phyloP scores from a whole-genome alignment of 2,329 filamentous ascomycete genomes.

The Alternaria incomplexa region DNA sequence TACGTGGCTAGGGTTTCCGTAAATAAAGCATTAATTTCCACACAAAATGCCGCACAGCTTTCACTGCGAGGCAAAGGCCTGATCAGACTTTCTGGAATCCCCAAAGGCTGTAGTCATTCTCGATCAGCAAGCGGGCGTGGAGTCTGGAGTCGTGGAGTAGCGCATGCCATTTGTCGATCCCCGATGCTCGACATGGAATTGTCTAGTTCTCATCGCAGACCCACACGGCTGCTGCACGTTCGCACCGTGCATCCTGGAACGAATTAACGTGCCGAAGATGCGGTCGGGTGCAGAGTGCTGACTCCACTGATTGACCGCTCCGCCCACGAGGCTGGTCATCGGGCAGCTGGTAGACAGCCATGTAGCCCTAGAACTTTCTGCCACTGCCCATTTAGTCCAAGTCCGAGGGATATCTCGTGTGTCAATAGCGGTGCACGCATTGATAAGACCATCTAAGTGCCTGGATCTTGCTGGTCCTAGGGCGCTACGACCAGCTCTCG shows the following conservation, averaged over 20 bases:
- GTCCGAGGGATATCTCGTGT: neutral
- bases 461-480: conserved; percentile 4
- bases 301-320: conserved; percentile 13
- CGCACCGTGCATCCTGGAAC: conserved; percentile 8
- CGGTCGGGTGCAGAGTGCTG: conserved; percentile 19
- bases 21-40: neutral
- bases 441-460: conserved; percentile 20
- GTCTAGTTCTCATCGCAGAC: conserved; percentile 11
- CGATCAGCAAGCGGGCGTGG: neutral
- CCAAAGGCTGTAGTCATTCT: neutral
- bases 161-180: conserved; percentile 13
- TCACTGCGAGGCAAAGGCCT: neutral
- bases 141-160: conserved; percentile 14
- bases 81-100: neutral
- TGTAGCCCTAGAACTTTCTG: conserved; percentile 5
- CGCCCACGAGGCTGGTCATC: conserved; percentile 9
- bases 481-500: no score
- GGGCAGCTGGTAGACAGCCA: conserved; percentile 13
- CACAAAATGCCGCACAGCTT: neutral
- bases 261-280: conserved; percentile 17
- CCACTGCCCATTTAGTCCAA: conserved; percentile 3
- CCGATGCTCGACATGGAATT: conserved; percentile 10
- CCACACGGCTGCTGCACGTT: conserved; percentile 17
- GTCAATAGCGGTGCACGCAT: conserved; percentile 13
- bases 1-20: neutral